A percentile compares a stretch with the other conserved stretches of the same genome.
phyloP scores from a whole-genome alignment of 148 eudicot genomes.

The Amaranthus palmeri region DNA sequence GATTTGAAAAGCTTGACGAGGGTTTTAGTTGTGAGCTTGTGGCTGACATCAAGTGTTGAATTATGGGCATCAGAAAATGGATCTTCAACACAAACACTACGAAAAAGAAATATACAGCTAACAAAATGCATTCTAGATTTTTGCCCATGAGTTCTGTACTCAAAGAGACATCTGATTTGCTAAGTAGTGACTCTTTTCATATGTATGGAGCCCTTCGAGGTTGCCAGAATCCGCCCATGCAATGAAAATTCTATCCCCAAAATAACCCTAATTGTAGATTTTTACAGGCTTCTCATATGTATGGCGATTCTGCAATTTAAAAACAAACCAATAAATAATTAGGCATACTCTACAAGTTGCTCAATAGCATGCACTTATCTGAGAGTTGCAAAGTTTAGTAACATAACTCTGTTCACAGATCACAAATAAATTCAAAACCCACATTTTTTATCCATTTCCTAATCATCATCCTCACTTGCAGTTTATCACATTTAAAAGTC shows the following conservation, averaged over 20 bases:
- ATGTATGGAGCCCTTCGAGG: constrained; percentile 24
- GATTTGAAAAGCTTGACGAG: constrained; percentile 15
- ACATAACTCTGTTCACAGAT: background rate
- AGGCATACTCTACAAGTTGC: background rate
- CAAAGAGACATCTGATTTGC: constrained; percentile 15
- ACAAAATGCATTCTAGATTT: constrained; percentile 19
- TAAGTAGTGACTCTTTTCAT: constrained; percentile 3
- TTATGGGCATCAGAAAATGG: constrained; percentile 10
- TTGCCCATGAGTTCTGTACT: background rate
- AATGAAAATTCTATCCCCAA: constrained; percentile 9
- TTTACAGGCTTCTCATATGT: constrained; percentile 87
- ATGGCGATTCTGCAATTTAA: constrained; percentile 72
- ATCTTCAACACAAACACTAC: constrained; percentile 20
- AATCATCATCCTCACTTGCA: too few relatives aligned
- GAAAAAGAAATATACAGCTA: constrained; percentile 25
- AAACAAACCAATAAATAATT: constrained; percentile 6
- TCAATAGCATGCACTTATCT: background rate
- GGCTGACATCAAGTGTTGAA: constrained; percentile 6
- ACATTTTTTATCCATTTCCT: too few relatives aligned
- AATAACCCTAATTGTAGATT: constrained; percentile 65
- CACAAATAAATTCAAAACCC: background rate
- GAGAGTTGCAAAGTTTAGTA: background rate
- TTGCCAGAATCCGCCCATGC: constrained; percentile 16
- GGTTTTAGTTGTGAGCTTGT: constrained; percentile 18
- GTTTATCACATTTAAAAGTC: too few relatives aligned